Evolutionary conservation across 1,284 basidiomycete species (phyloP).

Genomic region (Puccinia brachypodii): DNA sequence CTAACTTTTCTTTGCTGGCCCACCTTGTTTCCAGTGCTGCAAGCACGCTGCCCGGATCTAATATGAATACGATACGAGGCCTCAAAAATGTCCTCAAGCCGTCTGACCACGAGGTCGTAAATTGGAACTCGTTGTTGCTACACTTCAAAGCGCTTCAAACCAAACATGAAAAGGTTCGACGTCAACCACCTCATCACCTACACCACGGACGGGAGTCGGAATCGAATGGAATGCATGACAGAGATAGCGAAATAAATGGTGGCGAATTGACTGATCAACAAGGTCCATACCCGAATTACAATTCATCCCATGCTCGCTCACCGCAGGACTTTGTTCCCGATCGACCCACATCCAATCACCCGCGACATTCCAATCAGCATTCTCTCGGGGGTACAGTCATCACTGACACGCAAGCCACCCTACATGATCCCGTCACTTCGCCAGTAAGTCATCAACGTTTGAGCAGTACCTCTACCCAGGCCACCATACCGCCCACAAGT

Average conservation of each 20-base stretch:
- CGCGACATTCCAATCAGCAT: neutral
- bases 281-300: neutral
- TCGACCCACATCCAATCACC: neutral
- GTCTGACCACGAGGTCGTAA: conserved; percentile 22
- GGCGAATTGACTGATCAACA: conserved; percentile 12
- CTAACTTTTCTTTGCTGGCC: neutral
- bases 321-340: conserved; percentile 15
- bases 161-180: conserved; percentile 44
- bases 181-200: conserved; percentile 32
- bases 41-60: conserved; percentile 6
- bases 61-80: conserved; percentile 15
- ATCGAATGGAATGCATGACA: conserved; percentile 26
- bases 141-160: conserved; percentile 45
- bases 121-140: conserved; percentile 32
- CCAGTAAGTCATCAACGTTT: conserved; percentile 24
- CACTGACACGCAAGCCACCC: neutral
- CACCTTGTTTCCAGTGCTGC: neutral
- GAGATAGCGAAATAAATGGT: conserved; percentile 6
- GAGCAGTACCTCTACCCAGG: conserved; percentile 27
- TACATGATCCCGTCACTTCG: neutral
- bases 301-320: conserved; percentile 16
- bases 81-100: conserved; percentile 23
- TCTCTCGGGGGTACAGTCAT: neutral
- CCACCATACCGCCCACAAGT: conserved; percentile 4
- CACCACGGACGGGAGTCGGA: conserved; percentile 22